Conservation (phyloP, 768 basidiomycete genomes). For the Gyrodon lividus region DNA sequence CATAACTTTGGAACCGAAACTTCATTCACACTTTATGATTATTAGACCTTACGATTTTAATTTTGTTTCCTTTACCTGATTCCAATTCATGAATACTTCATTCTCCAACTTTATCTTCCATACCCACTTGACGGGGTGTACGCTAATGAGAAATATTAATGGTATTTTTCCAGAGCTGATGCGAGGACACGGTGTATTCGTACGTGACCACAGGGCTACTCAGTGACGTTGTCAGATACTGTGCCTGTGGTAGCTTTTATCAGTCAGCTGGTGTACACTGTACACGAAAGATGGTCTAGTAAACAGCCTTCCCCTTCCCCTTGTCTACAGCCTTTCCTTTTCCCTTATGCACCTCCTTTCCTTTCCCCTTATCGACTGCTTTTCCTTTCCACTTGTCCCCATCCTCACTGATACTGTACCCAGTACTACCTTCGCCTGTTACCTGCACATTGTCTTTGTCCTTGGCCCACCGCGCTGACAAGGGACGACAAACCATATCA, state of each 20-base stretch:
- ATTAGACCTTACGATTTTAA: neutral
- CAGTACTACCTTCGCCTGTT: neutral
- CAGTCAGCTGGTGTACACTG: too few species aligned
- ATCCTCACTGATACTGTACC: too few species aligned
- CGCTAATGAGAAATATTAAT: too few species aligned
- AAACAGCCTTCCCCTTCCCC: neutral
- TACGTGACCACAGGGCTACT: too few species aligned
- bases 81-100: too few species aligned
- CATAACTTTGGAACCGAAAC: neutral
- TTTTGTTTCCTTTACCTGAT: constrained; percentile 13
- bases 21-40: constrained; percentile 1
- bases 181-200: too few species aligned
- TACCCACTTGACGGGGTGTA: too few species aligned
- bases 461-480: neutral
- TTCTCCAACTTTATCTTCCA: too few species aligned
- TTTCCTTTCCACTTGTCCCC: neutral
- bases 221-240: too few species aligned
- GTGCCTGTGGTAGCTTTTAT: too few species aligned
- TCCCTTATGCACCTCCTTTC: neutral
- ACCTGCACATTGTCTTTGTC: neutral
- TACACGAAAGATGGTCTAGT: too few species aligned
- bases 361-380: neutral
- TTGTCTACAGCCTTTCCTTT: neutral
- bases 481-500: neutral
- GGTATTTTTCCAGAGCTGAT: too few species aligned